phyloP scores from a whole-genome alignment of 2,329 filamentous ascomycete genomes.

The Exophiala sp. region DNA sequence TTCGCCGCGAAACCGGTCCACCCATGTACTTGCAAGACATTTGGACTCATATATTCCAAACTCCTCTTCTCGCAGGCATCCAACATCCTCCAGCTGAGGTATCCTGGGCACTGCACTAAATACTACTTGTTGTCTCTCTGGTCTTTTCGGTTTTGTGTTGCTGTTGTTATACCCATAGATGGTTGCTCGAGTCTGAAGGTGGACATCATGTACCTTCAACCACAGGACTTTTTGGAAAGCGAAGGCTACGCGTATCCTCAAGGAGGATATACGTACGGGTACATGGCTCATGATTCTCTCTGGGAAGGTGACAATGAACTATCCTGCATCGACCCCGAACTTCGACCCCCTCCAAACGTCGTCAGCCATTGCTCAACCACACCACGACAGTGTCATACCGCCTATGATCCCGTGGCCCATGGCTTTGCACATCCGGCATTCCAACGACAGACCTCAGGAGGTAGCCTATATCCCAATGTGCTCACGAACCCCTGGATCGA shows the following conservation, averaged over 20 bases:
- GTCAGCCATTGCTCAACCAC: neutral
- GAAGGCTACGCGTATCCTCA: conserved; percentile 5
- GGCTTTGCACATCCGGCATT: conserved; percentile 12
- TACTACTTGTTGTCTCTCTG: too few species aligned
- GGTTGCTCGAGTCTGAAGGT: too few species aligned
- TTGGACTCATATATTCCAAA: neutral
- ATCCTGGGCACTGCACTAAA: too few species aligned
- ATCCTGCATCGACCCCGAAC: conserved; percentile 15
- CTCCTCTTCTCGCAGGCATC: too few species aligned
- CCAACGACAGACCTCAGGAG: neutral
- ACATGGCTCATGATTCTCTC: neutral
- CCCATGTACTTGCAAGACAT: neutral
- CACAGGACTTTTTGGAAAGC: neutral
- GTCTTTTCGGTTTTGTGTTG: too few species aligned
- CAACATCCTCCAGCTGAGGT: too few species aligned
- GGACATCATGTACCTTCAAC: neutral
- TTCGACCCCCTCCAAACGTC: conserved; percentile 5
- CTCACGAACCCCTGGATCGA: neutral
- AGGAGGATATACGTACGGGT: conserved; percentile 1
- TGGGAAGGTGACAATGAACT: conserved; percentile 5
- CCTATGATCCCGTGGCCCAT: conserved; percentile 18
- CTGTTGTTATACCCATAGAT: too few species aligned
- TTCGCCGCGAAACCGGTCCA: neutral
- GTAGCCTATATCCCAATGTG: conserved; percentile 4
- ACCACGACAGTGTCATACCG: neutral